phyloP scores from a whole-genome alignment of 2,329 filamentous ascomycete species.

The Knufia petricola region DNA sequence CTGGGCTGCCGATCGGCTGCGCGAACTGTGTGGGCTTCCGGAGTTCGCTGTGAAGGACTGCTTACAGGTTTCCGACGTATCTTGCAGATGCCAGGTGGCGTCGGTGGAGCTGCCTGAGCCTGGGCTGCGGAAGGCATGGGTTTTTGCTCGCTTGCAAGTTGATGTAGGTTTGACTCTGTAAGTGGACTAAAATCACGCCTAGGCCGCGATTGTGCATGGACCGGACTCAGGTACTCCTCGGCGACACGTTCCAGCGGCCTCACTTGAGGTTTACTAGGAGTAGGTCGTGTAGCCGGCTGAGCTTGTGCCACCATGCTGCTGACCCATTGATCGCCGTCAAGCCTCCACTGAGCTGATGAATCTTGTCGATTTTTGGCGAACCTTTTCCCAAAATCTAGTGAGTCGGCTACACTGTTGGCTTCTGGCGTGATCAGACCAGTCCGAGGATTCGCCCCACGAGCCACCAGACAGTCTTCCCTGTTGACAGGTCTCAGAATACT shows the following conservation, averaged over 20 bases:
- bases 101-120: neutral
- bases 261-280: too few relatives aligned
- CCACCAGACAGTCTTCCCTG: conserved; percentile 29
- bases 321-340: conserved; percentile 30
- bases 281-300: too few relatives aligned
- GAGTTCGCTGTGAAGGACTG: conserved; percentile 10
- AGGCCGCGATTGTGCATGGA: too few relatives aligned
- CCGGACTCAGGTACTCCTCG: too few relatives aligned
- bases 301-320: conserved; percentile 8
- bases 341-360: conserved; percentile 25
- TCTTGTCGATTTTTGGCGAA: conserved; percentile 11
- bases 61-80: conserved; percentile 19
- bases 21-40: neutral
- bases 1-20: conserved; percentile 4
- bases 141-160: neutral
- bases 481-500: conserved; percentile 16
- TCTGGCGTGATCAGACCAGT: conserved; percentile 32
- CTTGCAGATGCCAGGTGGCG: neutral
- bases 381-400: conserved; percentile 17
- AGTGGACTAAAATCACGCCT: neutral
- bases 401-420: conserved; percentile 22
- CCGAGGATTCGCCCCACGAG: conserved; percentile 27
- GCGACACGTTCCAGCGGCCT: too few relatives aligned
- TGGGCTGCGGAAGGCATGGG: neutral
- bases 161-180: conserved; percentile 6